phyloP scores from a whole-genome alignment of 352 stramenopile species.

The Globisporangium acanthophoron region DNA sequence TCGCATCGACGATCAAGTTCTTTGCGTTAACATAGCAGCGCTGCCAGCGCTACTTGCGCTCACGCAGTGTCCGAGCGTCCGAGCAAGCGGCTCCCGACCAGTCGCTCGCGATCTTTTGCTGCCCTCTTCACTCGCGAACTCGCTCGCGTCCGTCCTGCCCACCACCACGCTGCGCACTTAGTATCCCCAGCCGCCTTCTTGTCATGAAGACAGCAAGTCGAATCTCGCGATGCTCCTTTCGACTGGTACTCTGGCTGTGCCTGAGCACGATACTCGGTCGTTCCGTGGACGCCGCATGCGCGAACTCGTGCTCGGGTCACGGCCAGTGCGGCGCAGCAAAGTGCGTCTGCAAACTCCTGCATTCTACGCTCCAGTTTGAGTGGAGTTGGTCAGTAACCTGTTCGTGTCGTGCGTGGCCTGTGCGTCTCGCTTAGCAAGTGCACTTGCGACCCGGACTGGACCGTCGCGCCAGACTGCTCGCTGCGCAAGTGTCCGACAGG shows the following conservation, averaged over 20 bases:
- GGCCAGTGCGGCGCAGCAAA: constrained; percentile 43
- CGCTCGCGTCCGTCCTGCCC: too few species aligned
- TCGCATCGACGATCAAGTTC: too few species aligned
- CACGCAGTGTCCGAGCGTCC: too few species aligned
- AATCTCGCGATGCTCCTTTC: background rate
- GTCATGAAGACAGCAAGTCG: background rate
- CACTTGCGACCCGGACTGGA: constrained; percentile 60
- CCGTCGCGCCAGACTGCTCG: constrained; percentile 64
- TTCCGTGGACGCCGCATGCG: constrained; percentile 29
- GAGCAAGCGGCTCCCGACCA: too few species aligned
- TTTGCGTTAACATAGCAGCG: too few species aligned
- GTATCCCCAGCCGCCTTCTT: too few species aligned
- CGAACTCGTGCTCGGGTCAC: constrained; percentile 62
- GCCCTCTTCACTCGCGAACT: too few species aligned
- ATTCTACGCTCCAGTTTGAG: background rate
- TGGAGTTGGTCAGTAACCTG: background rate
- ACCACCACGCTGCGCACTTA: too few species aligned
- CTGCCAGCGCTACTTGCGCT: too few species aligned
- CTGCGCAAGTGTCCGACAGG: constrained; percentile 60
- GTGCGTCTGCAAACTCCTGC: constrained; percentile 15
- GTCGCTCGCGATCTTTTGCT: too few species aligned
- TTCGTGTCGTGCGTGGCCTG: background rate
- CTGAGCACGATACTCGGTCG: background rate
- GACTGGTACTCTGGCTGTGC: constrained; percentile 5
- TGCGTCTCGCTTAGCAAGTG: constrained; percentile 33